phyloP scores from a whole-genome alignment of 768 basidiomycete genomes.

The Mrakia blollopis region DNA sequence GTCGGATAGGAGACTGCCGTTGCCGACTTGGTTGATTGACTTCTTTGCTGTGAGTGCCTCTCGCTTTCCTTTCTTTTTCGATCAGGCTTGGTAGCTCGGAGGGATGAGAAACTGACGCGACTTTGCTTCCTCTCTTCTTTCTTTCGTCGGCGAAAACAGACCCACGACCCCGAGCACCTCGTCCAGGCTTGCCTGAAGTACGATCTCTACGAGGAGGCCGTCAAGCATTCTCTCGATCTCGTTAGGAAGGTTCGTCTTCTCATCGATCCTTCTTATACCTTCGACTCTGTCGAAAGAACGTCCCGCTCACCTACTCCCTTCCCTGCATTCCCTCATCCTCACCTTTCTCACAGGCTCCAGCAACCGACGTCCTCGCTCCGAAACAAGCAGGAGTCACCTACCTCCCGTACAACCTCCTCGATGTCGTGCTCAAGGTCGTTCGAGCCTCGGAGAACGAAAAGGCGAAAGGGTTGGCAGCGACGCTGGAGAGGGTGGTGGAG shows the following conservation, averaged over 20 bases:
- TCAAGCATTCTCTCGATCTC: conserved; percentile 65
- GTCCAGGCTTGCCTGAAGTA: conserved; percentile 72
- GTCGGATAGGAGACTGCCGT: conserved; percentile 53
- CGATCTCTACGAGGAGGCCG: conserved; percentile 70
- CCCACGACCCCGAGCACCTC: conserved; percentile 75
- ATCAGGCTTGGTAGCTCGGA: background rate
- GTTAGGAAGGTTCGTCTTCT: conserved; percentile 61
- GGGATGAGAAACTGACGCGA: conserved; percentile 33
- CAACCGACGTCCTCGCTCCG: conserved; percentile 1
- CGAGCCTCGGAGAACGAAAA: background rate
- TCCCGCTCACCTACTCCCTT: background rate
- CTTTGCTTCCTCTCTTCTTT: conserved; percentile 44
- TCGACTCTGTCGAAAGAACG: background rate
- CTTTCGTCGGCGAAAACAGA: conserved; percentile 45
- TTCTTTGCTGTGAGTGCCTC: conserved; percentile 49
- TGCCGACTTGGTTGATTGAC: conserved; percentile 79
- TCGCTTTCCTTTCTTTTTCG: background rate
- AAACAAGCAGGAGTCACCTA: conserved; percentile 4
- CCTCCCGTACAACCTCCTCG: conserved; percentile 26
- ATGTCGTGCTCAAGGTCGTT: conserved; percentile 21
- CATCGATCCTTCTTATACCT: background rate
- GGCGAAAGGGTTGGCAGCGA: background rate
- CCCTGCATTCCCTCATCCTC: background rate
- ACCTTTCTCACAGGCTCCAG: conserved; percentile 12
- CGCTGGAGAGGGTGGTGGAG: conserved; percentile 8